These are phyloP conservation scores for Vitis cinerea DNA, from an alignment of 164 flowering plant species.

Conservation along the genomic window DNA sequence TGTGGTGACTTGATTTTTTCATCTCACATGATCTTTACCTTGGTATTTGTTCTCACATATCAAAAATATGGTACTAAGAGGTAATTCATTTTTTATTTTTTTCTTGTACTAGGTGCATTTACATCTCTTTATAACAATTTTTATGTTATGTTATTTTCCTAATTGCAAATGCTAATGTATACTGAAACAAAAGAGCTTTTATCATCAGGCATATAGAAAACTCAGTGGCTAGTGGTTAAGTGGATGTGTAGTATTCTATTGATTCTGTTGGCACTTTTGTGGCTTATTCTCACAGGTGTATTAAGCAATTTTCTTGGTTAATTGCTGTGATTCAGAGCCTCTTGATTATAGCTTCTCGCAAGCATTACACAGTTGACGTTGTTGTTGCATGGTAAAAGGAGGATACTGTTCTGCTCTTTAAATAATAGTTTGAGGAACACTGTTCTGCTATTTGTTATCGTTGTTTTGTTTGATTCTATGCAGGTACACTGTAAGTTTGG, in stretches of 20 bases:
- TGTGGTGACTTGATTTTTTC: conserved; percentile 96
- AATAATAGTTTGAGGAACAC: not conserved
- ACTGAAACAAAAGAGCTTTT: too few relatives aligned
- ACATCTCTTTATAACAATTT: too few relatives aligned
- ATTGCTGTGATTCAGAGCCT: conserved; percentile 71
- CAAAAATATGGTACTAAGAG: conserved; percentile 79
- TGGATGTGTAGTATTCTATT: not conserved
- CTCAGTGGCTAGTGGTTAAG: too few relatives aligned
- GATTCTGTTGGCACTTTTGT: not conserved
- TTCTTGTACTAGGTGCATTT: too few relatives aligned
- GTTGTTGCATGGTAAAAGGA: conserved; percentile 42
- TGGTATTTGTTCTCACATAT: conserved; percentile 76
- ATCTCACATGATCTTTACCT: conserved; percentile 92
- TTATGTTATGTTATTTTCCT: too few relatives aligned
- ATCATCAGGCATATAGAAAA: too few relatives aligned
- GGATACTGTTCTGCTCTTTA: not conserved
- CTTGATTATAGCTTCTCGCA: conserved; percentile 88
- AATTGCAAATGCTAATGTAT: too few relatives aligned
- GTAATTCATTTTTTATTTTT: conserved; percentile 25
- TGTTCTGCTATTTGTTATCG: not conserved
- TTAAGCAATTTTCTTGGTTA: conserved; percentile 83
- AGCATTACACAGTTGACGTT: conserved; percentile 67
- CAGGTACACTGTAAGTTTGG: conserved; percentile 95
- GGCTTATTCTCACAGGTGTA: conserved; percentile 38
- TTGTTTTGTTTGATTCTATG: not conserved